Conservation (phyloP, 2,329 filamentous ascomycete species). For the Cladophialophora chaetospira region DNA sequence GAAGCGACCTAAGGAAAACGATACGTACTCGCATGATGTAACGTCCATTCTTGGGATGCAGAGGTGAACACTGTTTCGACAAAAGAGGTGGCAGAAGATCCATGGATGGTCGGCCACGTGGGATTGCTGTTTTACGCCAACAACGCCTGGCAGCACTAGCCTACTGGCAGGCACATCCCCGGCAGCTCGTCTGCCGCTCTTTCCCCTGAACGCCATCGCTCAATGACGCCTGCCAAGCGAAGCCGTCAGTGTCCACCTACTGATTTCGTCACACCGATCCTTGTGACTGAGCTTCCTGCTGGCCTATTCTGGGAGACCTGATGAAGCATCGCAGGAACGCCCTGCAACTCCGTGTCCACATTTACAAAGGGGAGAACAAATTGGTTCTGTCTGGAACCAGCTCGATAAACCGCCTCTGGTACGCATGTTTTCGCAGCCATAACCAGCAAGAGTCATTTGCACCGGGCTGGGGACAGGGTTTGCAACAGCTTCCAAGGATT, state of each 20-base stretch:
- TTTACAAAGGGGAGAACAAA: too few relatives aligned
- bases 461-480: neutral
- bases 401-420: too few relatives aligned
- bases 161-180: neutral
- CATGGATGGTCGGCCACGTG: neutral
- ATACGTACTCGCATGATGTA: neutral
- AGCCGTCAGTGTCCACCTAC: neutral
- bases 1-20: too few relatives aligned
- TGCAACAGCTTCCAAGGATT: neutral
- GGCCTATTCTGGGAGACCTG: neutral
- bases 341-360: neutral
- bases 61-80: too few relatives aligned
- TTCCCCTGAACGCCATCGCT: neutral
- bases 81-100: neutral
- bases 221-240: constrained; percentile 10
- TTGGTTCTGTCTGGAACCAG: neutral
- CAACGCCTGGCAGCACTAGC: too few relatives aligned
- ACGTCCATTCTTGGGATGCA: neutral
- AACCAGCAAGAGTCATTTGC: neutral
- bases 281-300: neutral
- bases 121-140: neutral
- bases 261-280: constrained; percentile 2
- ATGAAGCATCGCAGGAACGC: neutral
- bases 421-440: too few relatives aligned
- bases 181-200: neutral